Evolutionary conservation across 1,284 basidiomycete species (phyloP).

Genomic region (Golubevia sp.): DNA sequence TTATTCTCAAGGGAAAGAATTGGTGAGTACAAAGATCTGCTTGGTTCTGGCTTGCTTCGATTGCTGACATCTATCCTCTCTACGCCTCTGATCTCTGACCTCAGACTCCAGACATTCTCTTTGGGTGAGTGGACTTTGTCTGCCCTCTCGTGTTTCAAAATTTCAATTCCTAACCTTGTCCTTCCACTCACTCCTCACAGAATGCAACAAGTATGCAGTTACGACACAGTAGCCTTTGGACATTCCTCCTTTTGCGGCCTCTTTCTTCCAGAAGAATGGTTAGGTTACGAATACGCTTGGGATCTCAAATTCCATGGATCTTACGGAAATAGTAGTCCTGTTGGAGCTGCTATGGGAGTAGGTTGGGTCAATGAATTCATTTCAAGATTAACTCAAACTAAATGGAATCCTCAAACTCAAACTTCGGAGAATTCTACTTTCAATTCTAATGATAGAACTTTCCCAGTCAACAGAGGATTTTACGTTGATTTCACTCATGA

Average conservation of each 20-base stretch:
- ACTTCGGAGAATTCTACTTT: constrained; percentile 54
- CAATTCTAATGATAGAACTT: constrained; percentile 28
- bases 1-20: constrained; percentile 1
- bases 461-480: constrained; percentile 45
- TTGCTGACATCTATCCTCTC: too few relatives aligned
- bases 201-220: constrained; percentile 57
- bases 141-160: background rate
- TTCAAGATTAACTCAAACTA: constrained; percentile 24
- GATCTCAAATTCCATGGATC: constrained; percentile 42
- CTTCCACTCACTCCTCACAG: constrained; percentile 6
- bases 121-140: background rate
- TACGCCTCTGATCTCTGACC: too few relatives aligned
- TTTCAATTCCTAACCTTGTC: background rate
- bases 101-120: constrained; percentile 26
- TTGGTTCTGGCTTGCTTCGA: background rate
- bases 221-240: constrained; percentile 55
- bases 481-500: constrained; percentile 60
- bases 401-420: constrained; percentile 27
- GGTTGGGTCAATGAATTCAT: constrained; percentile 59
- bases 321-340: constrained; percentile 32
- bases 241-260: constrained; percentile 43
- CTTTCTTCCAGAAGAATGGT: constrained; percentile 53
- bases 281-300: constrained; percentile 50
- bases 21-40: too few relatives aligned
- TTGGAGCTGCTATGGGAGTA: constrained; percentile 46